phyloP scores from a whole-genome alignment of 257 asterid species.

The Rubia yunnanensis region DNA sequence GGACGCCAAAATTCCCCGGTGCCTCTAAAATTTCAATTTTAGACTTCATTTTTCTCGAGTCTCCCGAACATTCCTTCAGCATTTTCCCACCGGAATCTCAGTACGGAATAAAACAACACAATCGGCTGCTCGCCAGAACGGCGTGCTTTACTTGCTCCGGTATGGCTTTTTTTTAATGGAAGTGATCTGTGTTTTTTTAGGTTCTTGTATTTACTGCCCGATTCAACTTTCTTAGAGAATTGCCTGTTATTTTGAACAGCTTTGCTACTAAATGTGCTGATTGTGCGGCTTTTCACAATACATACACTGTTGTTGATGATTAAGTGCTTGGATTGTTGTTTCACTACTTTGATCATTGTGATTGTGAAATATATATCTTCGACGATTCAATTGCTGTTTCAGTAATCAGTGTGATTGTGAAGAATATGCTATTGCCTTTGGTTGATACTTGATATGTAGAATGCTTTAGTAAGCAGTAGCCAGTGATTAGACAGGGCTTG shows the following conservation, averaged over 20 bases:
- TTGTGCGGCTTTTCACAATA: too few relatives aligned
- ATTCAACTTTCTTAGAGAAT: background rate
- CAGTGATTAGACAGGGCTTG: background rate
- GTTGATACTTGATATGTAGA: background rate
- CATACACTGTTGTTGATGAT: background rate
- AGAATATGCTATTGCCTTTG: background rate
- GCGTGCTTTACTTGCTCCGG: background rate
- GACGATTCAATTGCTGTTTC: too few relatives aligned
- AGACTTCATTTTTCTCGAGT: background rate
- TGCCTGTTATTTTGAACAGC: background rate
- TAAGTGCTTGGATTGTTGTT: too few relatives aligned
- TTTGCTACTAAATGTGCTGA: background rate
- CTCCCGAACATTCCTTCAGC: conserved; percentile 10
- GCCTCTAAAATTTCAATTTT: background rate
- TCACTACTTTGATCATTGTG: background rate
- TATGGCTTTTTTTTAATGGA: background rate
- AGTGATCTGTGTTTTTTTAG: background rate
- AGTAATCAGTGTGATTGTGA: background rate
- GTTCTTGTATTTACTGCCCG: background rate
- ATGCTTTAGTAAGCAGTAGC: background rate
- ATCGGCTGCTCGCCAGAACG: background rate
- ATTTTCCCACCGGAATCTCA: conserved; percentile 12
- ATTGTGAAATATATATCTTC: too few relatives aligned
- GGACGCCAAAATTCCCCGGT: conserved; percentile 23
- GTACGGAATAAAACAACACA: background rate